Conservation (phyloP, 1,284 basidiomycete species). For the Ceratobasidium sp. region DNA sequence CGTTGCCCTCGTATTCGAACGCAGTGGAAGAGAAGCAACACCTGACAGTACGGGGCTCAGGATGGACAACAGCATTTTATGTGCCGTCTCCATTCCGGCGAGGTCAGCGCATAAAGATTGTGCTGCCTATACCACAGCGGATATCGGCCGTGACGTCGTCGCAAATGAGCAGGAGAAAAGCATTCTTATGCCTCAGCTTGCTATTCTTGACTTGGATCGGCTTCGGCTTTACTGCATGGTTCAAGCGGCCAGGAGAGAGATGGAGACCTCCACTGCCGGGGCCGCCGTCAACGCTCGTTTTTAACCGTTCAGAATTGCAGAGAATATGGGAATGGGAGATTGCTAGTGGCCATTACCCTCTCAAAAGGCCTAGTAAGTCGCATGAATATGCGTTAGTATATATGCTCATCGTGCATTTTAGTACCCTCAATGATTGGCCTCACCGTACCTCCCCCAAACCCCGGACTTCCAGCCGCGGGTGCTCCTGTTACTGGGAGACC, state of each 20-base stretch:
- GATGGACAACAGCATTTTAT: conserved; percentile 56
- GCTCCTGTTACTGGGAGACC: conserved; percentile 46
- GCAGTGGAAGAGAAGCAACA: conserved; percentile 69
- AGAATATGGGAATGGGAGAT: conserved; percentile 95
- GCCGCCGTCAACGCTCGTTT: conserved; percentile 77
- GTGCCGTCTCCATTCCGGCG: conserved; percentile 65
- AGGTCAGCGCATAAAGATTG: conserved; percentile 59
- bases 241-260: conserved; percentile 61
- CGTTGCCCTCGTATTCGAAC: conserved; percentile 65
- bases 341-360: conserved; percentile 87
- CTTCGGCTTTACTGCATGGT: conserved; percentile 65
- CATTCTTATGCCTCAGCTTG: conserved; percentile 58
- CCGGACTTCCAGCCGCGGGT: conserved; percentile 63
- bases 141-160: conserved; percentile 63
- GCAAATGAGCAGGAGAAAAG: conserved; percentile 62
- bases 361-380: conserved; percentile 65
- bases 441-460: conserved; percentile 65
- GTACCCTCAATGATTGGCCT: conserved; percentile 76
- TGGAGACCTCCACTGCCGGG: conserved; percentile 72
- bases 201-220: conserved; percentile 59
- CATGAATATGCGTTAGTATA: conserved; percentile 19
- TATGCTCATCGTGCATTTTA: conserved; percentile 49
- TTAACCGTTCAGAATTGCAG: conserved; percentile 74
- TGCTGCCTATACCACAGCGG: conserved; percentile 68
- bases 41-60: conserved; percentile 39